Evolutionary conservation across 2,329 filamentous ascomycete genomes (phyloP), one percentile per base, ranked within the genome.

Genomic region (Colletotrichum sp.): DNA sequence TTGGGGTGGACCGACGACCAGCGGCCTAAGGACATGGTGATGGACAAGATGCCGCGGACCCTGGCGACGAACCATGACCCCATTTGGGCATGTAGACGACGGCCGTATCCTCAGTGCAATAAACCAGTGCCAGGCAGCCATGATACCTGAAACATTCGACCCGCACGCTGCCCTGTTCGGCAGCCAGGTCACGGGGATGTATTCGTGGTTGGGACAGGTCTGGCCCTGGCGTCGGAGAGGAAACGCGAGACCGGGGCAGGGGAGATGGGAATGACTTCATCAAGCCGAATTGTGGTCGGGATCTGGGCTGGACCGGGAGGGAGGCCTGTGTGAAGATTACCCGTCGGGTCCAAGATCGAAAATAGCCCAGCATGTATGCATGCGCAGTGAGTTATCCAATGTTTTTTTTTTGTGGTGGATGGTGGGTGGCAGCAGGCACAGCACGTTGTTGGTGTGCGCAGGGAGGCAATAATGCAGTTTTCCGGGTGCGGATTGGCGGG

Each of bases 111-210:
- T 60, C 32, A 32, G 21, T 24, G n/a, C 34, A 60, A 68, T 43
- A 57, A 58, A 18, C 18, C 52, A n/a, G 9, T 32, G 16, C 58
- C 60, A 66, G 34, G 72, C 72, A 74, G 34, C 60, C 28, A 61
- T 52, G 21, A 24, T 16, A 65, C 67, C 67, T 71, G 72, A 74
- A 74, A 71, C 67, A 74, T 71, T 65, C 60, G 48, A 34, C 67
- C 72, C 34, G 60, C 67, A 48, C 24, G 63, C 24, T 28, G 21
- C 55, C 65, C 36, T 57, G 13, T 30, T 38, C 60, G 30, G 57
- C 30, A 13, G 38, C 57, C 5, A 24, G 58, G 68, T 66, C 38
- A 64, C 58, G 58, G 57, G 18, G n/a, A 48, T 43, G 38, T 48
- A 13, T 48, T 48, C 43, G 43, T 48, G 43, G n/a, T 48, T 48